phyloP scores from a whole-genome alignment of 2,329 filamentous ascomycete species.

The Lasiodiplodia citricola region DNA sequence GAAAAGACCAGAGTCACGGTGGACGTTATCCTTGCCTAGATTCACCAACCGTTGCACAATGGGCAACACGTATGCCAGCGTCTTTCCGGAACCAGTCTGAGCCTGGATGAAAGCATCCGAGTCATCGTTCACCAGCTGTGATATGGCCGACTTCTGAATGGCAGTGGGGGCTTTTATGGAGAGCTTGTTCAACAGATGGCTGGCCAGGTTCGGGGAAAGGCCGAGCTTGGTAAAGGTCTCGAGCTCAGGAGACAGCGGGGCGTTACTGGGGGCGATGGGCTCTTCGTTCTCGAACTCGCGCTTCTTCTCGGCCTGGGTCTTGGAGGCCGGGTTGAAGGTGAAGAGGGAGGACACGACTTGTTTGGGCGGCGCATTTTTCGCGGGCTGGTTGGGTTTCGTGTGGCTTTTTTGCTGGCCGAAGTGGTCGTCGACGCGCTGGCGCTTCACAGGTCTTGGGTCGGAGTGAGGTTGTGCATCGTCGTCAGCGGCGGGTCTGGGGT shows the following conservation, averaged over 20 bases:
- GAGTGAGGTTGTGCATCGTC: neutral
- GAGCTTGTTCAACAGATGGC: constrained; percentile 84
- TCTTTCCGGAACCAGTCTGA: constrained; percentile 97
- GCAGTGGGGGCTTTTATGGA: constrained; percentile 88
- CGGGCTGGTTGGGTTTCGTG: neutral
- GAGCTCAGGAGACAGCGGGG: constrained; percentile 81
- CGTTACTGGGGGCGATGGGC: constrained; percentile 81
- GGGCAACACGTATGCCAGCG: constrained; percentile 90
- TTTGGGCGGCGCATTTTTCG: neutral
- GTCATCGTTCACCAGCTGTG: constrained; percentile 78
- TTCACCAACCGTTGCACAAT: constrained; percentile 87
- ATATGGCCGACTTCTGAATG: constrained; percentile 89
- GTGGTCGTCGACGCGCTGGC: constrained; percentile 29
- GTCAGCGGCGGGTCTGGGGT: neutral
- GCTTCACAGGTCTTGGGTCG: constrained; percentile 26
- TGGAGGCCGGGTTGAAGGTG: constrained; percentile 81
- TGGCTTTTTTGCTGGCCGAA: constrained; percentile 14
- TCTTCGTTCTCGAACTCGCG: constrained; percentile 45
- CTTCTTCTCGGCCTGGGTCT: constrained; percentile 62
- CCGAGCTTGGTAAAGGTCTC: constrained; percentile 87
- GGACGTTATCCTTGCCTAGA: constrained; percentile 63
- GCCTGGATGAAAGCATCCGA: constrained; percentile 95
- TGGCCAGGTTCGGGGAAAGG: constrained; percentile 77
- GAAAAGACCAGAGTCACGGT: constrained; percentile 87
- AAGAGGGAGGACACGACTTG: constrained; percentile 80